Evolutionary conservation across 2,329 filamentous ascomycete genomes (phyloP).

Genomic region (Beauveria varroae): DNA sequence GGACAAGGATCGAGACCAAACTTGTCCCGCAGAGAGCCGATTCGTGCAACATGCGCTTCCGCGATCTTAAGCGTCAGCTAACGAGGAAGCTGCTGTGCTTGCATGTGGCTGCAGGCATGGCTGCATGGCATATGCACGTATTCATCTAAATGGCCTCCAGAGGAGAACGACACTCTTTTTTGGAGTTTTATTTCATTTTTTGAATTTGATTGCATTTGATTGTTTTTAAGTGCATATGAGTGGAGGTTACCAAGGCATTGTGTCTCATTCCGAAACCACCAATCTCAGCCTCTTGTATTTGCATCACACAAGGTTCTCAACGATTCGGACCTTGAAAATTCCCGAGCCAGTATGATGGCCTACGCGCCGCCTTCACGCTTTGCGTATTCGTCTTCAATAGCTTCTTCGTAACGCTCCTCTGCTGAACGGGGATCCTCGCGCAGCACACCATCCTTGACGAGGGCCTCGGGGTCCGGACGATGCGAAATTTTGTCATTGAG

Average conservation of each 20-base stretch:
- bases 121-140: not conserved
- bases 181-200: not conserved
- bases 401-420: slow-evolving; percentile 50
- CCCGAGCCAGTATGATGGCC: not conserved
- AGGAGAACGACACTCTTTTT: not conserved
- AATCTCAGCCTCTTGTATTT: not conserved
- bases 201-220: not conserved
- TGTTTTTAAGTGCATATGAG: not conserved
- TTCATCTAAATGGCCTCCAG: not conserved
- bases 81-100: not conserved
- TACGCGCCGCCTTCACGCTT: slow-evolving; percentile 56
- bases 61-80: not conserved
- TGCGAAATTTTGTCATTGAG: slow-evolving; percentile 81
- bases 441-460: slow-evolving; percentile 75
- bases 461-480: slow-evolving; percentile 65
- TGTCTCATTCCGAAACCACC: slow-evolving; percentile 6
- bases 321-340: not conserved
- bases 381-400: slow-evolving; percentile 57
- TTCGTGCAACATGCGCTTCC: not conserved
- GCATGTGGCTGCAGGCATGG: not conserved
- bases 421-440: slow-evolving; percentile 56
- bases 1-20: not conserved
- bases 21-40: not conserved
- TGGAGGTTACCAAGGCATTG: not conserved
- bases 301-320: not conserved